phyloP scores from a whole-genome alignment of 768 basidiomycete genomes.

The Xerocomellus amylosporus region DNA sequence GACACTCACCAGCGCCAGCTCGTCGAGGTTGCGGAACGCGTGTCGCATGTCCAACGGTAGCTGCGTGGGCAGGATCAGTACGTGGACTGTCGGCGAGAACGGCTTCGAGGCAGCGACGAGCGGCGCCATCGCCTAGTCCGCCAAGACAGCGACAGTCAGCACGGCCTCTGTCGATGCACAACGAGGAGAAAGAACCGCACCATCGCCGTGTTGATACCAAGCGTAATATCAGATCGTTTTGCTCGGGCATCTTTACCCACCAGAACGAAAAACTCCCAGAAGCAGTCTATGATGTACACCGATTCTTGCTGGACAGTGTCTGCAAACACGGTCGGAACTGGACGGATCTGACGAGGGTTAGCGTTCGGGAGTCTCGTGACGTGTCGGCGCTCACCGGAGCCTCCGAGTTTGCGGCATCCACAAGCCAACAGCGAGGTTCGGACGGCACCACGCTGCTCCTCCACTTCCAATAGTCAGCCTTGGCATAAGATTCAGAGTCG shows the following conservation, averaged over 20 bases:
- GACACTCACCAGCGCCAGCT: slow-evolving; percentile 51
- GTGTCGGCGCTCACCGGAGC: slow-evolving; percentile 39
- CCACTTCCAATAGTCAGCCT: slow-evolving; percentile 84
- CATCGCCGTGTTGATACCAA: slow-evolving; percentile 57
- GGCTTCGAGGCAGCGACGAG: slow-evolving; percentile 55
- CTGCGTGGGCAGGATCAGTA: slow-evolving; percentile 68
- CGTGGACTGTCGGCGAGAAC: slow-evolving; percentile 72
- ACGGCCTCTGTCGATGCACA: neutral
- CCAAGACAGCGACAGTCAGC: neutral
- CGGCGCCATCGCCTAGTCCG: slow-evolving; percentile 50
- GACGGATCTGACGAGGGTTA: slow-evolving; percentile 40
- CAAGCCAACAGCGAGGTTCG: slow-evolving; percentile 59
- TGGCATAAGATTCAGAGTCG: slow-evolving; percentile 63
- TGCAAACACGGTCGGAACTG: slow-evolving; percentile 43
- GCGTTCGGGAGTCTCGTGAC: neutral
- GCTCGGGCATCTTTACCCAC: slow-evolving; percentile 67
- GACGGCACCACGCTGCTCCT: slow-evolving; percentile 38
- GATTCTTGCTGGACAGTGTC: slow-evolving; percentile 39
- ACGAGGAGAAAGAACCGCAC: slow-evolving; percentile 39
- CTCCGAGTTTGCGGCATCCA: slow-evolving; percentile 39
- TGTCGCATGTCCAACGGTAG: slow-evolving; percentile 68
- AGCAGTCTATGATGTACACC: slow-evolving; percentile 69
- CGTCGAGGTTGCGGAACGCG: slow-evolving; percentile 69
- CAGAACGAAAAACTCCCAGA: slow-evolving; percentile 78
- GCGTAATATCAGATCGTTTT: slow-evolving; percentile 54